phyloP scores from a whole-genome alignment of 2,329 filamentous ascomycete genomes.

The Beauveria bassiana region DNA sequence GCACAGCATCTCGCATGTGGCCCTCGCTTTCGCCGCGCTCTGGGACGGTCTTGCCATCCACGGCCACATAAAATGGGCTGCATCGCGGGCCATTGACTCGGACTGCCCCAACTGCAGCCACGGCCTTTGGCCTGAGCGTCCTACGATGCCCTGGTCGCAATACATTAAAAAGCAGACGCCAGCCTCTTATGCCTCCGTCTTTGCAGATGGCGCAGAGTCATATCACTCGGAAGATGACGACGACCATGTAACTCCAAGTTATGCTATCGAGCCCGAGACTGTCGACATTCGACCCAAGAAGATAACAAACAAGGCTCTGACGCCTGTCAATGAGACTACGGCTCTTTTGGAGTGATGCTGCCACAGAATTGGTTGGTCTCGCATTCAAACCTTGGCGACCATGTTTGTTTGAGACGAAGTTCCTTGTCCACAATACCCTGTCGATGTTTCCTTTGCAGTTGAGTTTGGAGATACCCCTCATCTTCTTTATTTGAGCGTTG shows the following conservation, averaged over 20 bases:
- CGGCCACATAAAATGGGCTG: conserved; percentile 29
- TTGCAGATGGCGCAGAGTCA: conserved; percentile 10
- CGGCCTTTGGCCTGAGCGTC: conserved; percentile 29
- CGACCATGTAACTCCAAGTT: neutral
- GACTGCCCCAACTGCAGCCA: conserved; percentile 34
- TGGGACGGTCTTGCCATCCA: conserved; percentile 33
- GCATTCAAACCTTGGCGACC: neutral
- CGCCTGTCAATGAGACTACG: conserved; percentile 2
- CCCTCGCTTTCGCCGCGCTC: conserved; percentile 29
- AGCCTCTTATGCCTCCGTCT: neutral
- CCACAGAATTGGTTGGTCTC: neutral
- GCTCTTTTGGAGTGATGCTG: conserved; percentile 4
- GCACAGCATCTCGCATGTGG: conserved; percentile 29
- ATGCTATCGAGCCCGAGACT: neutral
- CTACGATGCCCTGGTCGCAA: conserved; percentile 27
- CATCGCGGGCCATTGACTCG: conserved; percentile 30
- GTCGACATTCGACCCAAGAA: conserved; percentile 4
- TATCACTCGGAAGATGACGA: conserved; percentile 8
- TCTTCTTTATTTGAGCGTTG: neutral
- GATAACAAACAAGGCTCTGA: conserved; percentile 1
- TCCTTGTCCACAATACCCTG: neutral
- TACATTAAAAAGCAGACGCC: conserved; percentile 12
- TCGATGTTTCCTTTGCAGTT: neutral
- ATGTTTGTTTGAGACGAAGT: neutral
- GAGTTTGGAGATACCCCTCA: neutral